Base-by-base conservation (phyloP, 2,329 filamentous ascomycete genomes). In the Alternaria angustiovoidea region DNA sequence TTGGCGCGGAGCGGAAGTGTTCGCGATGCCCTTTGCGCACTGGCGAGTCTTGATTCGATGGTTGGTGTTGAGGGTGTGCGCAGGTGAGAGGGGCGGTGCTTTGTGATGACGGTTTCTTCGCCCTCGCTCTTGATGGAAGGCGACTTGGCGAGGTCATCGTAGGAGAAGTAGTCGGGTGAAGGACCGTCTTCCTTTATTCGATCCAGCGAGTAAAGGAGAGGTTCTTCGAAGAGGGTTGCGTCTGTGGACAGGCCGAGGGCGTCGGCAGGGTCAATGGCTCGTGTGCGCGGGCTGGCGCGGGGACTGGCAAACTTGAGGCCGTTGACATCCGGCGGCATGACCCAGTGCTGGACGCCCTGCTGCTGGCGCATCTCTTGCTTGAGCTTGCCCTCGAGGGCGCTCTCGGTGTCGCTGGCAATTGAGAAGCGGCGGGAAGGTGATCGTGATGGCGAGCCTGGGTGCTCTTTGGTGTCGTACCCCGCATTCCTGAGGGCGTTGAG, bases 211-310 rank as follows among this genome's bases (percentile, higher is more conserved):
- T 67, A 65, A 20, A 61, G 42, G 51, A 62, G 43, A 8, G 66
- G 66, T 46, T 68, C 66, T 49, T 68, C 66, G 53, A 68, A 68
- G 39, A 68, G 62, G n/a, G 66, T 65, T 24, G 55, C 55, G 30
- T 68, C 66, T 9, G 66, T 65, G 48, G 51, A 26, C 9, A 65
- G 66, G 42, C 62, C 64, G 6, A 68, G 63, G 24, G 59, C 53
- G 24, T 67, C 61, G 38, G 59, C 28, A 12, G 61, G 60, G 53
- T 63, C 61, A 9, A 62, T 59, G 8, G 62, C 58, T 32, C 58
- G 1, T 18, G 54, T 52, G 43, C 54, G 58, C 7, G 58, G 55
- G 39, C 60, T 66, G 34, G 57, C 41, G 51, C 59, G 60, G 30
- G 62, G 55, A 42, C 56, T 65, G 57, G 42, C 54, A 55, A 68